These are phyloP conservation scores for Lunasporangiospora selenospora DNA, from an alignment of 192 early-diverging fungal genomes.

Conservation along the genomic window DNA sequence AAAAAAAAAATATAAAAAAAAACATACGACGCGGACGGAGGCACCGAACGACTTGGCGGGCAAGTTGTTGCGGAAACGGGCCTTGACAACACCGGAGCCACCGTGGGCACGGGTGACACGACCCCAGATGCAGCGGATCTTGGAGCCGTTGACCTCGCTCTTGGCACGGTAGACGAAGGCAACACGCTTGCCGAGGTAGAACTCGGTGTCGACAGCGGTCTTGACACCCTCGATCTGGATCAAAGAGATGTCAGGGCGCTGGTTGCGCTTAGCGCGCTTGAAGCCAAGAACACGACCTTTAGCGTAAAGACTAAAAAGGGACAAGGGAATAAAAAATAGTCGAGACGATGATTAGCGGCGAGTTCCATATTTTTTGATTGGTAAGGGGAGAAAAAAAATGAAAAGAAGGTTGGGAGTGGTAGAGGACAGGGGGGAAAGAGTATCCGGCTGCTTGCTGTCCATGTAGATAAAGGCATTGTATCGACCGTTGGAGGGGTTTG, in stretches of 20 bases:
- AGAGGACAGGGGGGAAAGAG: too few relatives aligned
- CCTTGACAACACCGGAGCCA: conserved; percentile 95
- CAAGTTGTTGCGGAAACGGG: conserved; percentile 97
- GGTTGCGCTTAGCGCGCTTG: conserved; percentile 92
- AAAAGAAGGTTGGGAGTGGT: too few relatives aligned
- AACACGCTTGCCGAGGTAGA: conserved; percentile 99
- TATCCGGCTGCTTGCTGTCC: too few relatives aligned
- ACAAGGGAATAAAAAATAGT: neutral
- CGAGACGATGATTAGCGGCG: too few relatives aligned
- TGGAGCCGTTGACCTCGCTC: conserved; percentile 84
- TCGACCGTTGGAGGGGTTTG: too few relatives aligned
- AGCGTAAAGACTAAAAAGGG: conserved; percentile 86
- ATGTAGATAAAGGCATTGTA: too few relatives aligned
- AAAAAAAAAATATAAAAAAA: conserved; percentile 1
- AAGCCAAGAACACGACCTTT: conserved; percentile 97
- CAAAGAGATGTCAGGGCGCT: conserved; percentile 89
- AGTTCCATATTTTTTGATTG: too few relatives aligned
- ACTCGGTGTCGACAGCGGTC: conserved; percentile 88
- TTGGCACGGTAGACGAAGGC: conserved; percentile 98
- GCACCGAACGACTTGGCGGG: conserved; percentile 95
- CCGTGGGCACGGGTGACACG: conserved; percentile 95
- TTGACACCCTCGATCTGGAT: conserved; percentile 93
- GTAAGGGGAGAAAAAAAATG: too few relatives aligned
- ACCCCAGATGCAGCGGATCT: conserved; percentile 98
- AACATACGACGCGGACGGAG: conserved; percentile 87